phyloP scores from a whole-genome alignment of 345 rosid genomes.

The Excoecaria agallocha region DNA sequence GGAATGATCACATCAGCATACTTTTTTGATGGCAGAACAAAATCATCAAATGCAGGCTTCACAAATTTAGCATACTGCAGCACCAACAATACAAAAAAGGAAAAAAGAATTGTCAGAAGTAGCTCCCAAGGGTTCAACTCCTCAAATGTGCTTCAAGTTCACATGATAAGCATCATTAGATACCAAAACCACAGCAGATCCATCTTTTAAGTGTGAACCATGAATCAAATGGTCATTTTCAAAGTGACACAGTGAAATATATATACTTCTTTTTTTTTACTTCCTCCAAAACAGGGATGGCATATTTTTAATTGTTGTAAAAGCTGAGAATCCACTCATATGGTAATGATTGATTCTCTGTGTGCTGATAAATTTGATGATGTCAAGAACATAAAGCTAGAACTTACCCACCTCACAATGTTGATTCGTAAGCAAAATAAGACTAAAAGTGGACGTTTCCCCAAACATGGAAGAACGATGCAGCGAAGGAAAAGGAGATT shows the following conservation, averaged over 20 bases:
- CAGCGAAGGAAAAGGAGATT: neutral
- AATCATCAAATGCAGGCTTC: conserved; percentile 99
- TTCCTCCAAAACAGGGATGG: neutral
- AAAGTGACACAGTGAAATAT: neutral
- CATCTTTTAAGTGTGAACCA: neutral
- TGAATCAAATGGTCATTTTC: neutral
- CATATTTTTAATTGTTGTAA: neutral
- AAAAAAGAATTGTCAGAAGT: neutral
- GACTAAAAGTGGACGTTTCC: neutral
- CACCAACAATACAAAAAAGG: conserved; percentile 19
- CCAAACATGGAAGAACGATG: neutral
- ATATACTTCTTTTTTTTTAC: neutral
- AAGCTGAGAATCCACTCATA: conserved; percentile 2
- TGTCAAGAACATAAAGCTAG: neutral
- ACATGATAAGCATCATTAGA: conserved; percentile 9
- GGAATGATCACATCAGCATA: conserved; percentile 96
- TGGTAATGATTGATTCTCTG: neutral
- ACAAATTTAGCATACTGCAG: conserved; percentile 94
- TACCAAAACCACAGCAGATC: neutral
- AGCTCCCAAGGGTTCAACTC: neutral
- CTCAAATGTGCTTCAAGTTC: neutral
- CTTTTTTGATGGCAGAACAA: conserved; percentile 91
- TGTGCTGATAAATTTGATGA: neutral
- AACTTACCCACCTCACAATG: neutral
- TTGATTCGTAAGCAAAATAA: neutral